These are phyloP conservation scores for Aspergillus ostianus DNA, from an alignment of 495 filamentous ascomycete species.

Conservation along the genomic window DNA sequence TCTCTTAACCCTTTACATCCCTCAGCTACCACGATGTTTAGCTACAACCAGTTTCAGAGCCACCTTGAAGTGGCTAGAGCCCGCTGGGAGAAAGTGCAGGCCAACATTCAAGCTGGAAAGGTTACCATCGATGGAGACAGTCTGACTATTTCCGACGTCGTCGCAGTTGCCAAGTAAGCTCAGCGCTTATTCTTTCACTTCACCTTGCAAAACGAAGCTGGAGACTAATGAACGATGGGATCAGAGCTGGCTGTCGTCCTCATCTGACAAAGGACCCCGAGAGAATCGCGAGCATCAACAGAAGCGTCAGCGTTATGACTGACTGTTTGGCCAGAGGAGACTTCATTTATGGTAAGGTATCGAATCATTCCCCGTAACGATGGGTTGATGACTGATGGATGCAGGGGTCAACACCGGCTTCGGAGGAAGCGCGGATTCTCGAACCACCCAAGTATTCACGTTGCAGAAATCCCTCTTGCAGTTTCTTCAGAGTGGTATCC, in stretches of 20 bases:
- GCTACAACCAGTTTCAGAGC: background rate
- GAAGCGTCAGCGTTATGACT: conserved; percentile 17
- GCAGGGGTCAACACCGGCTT: conserved; percentile 64
- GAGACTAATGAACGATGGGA: background rate
- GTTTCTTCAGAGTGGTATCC: conserved; percentile 49
- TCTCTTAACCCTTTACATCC: background rate
- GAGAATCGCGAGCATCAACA: conserved; percentile 12
- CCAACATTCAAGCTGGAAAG: background rate
- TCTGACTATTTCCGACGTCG: conserved; percentile 20
- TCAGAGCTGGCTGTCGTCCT: background rate
- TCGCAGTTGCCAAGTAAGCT: conserved; percentile 17
- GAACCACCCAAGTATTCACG: conserved; percentile 33
- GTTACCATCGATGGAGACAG: conserved; percentile 11
- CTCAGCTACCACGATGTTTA: background rate
- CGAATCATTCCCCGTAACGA: background rate
- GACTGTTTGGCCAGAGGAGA: conserved; percentile 16
- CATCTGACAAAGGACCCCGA: conserved; percentile 8
- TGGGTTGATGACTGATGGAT: background rate
- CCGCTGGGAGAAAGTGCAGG: background rate
- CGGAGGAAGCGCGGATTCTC: conserved; percentile 58
- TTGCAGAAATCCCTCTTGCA: conserved; percentile 55
- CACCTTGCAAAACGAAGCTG: background rate
- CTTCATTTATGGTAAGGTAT: conserved; percentile 17
- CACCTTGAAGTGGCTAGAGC: background rate
- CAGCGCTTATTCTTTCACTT: background rate